Conservation (phyloP, 352 stramenopile species). For the Blastocystis sp. region DNA sequence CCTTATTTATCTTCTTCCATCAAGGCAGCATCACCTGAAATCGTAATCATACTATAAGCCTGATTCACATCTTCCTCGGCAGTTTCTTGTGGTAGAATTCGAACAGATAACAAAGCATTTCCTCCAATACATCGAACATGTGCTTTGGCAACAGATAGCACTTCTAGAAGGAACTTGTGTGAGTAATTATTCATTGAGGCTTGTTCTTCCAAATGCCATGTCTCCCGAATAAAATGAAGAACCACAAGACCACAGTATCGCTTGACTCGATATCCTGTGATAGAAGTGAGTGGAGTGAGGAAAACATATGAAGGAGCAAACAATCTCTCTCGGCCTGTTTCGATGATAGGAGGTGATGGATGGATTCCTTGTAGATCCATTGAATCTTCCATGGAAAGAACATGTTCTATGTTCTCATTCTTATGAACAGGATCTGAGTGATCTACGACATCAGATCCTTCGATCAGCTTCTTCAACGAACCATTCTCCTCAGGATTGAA, state of each 20-base stretch:
- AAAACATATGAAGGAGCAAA: conserved; percentile 49
- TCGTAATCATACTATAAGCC: conserved; percentile 83
- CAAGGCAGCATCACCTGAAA: conserved; percentile 75
- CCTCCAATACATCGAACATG: conserved; percentile 76
- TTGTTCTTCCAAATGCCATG: neutral
- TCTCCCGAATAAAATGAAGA: conserved; percentile 52
- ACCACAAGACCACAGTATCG: conserved; percentile 48
- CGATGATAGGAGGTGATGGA: neutral
- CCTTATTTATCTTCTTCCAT: conserved; percentile 19
- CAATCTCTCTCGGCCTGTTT: neutral
- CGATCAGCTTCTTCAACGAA: neutral
- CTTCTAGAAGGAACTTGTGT: conserved; percentile 78
- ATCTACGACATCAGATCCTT: neutral
- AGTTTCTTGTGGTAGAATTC: conserved; percentile 77
- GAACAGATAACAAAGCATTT: conserved; percentile 79
- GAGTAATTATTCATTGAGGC: conserved; percentile 68
- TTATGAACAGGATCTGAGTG: neutral
- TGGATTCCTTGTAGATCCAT: neutral
- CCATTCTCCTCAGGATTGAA: conserved; percentile 18
- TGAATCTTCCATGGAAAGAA: neutral
- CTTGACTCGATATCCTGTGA: conserved; percentile 31
- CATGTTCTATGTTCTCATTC: neutral
- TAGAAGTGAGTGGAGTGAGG: conserved; percentile 10
- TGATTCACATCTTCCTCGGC: conserved; percentile 79
- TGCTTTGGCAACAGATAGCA: conserved; percentile 75